phyloP scores from a whole-genome alignment of 495 filamentous ascomycete species.

The Cercophora samala region DNA sequence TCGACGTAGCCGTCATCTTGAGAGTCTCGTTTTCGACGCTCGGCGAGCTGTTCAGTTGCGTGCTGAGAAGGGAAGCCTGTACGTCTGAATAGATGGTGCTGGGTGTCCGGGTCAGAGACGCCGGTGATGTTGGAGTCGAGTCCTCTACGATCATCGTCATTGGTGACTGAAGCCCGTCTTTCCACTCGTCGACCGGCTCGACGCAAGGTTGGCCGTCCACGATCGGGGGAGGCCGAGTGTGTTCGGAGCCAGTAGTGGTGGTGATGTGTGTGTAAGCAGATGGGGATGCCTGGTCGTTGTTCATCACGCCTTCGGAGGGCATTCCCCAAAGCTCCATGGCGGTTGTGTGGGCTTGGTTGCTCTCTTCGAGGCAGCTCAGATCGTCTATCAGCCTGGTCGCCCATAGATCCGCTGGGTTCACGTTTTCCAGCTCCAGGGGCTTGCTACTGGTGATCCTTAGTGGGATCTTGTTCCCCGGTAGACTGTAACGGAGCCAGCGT shows the following conservation, averaged over 20 bases:
- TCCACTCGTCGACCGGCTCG: conserved; percentile 18
- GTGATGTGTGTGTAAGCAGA: conserved; percentile 54
- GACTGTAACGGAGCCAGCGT: conserved; percentile 8
- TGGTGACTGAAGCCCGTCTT: conserved; percentile 11
- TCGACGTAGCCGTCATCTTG: conserved; percentile 10
- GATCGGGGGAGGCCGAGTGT: conserved; percentile 17
- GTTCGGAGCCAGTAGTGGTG: conserved; percentile 54
- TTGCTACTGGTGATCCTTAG: conserved; percentile 15
- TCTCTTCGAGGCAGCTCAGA: conserved; percentile 18
- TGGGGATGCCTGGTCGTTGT: conserved; percentile 13
- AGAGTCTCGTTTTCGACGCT: conserved; percentile 29
- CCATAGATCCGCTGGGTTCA: conserved; percentile 22
- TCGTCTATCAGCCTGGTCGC: conserved; percentile 22
- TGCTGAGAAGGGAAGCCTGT: conserved; percentile 34
- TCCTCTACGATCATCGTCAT: conserved; percentile 8
- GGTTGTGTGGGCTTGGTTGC: conserved; percentile 12
- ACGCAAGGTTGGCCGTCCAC: conserved; percentile 18
- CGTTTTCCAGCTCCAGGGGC: conserved; percentile 21
- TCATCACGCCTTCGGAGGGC: conserved; percentile 2
- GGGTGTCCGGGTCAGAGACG: conserved; percentile 14
- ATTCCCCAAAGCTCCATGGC: conserved; percentile 16
- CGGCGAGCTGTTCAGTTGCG: conserved; percentile 38
- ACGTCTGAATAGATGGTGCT: conserved; percentile 22
- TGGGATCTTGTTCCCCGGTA: neutral
- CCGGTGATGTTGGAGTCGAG: conserved; percentile 20